phyloP scores from a whole-genome alignment of 1,139 yeast genomes.

The Blastobotrys ciferrii region DNA sequence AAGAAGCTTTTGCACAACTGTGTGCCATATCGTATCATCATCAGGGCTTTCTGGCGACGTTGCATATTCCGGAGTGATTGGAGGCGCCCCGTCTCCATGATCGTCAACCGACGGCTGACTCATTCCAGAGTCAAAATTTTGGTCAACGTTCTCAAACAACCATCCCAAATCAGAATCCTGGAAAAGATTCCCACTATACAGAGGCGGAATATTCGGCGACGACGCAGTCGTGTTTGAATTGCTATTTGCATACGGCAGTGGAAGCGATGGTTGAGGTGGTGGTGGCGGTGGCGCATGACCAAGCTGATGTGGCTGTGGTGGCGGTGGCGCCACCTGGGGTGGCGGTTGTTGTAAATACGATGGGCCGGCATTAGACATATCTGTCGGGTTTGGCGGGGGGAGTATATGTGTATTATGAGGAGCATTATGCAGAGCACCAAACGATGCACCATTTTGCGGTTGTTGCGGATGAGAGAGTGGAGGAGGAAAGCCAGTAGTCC shows the following conservation, averaged over 20 bases:
- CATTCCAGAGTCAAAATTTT: not conserved
- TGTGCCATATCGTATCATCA: conserved; percentile 19
- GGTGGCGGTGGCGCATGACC: not conserved
- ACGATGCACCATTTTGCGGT: not conserved
- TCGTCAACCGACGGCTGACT: not conserved
- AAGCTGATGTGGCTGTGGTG: not conserved
- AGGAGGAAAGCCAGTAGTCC: not conserved
- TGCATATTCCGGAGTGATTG: conserved; percentile 2
- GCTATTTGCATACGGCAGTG: not conserved
- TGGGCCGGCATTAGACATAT: not conserved
- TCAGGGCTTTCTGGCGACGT: conserved; percentile 18
- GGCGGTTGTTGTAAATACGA: not conserved
- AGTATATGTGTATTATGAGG: not conserved
- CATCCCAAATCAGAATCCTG: conserved; percentile 28
- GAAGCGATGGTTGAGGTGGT: conserved; percentile 7
- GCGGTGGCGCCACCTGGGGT: conserved; percentile 8
- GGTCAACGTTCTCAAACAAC: conserved; percentile 22
- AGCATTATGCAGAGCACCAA: not conserved
- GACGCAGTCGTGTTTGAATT: not conserved
- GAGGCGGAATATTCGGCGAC: conserved; percentile 6
- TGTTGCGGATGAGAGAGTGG: conserved; percentile 1
- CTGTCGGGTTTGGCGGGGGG: not conserved
- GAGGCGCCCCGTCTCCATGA: not conserved
- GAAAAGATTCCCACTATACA: conserved; percentile 10
- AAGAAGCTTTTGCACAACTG: conserved; percentile 17